Evolutionary conservation across 1,139 yeast genomes (phyloP).

Genomic region (Candida albicans): DNA sequence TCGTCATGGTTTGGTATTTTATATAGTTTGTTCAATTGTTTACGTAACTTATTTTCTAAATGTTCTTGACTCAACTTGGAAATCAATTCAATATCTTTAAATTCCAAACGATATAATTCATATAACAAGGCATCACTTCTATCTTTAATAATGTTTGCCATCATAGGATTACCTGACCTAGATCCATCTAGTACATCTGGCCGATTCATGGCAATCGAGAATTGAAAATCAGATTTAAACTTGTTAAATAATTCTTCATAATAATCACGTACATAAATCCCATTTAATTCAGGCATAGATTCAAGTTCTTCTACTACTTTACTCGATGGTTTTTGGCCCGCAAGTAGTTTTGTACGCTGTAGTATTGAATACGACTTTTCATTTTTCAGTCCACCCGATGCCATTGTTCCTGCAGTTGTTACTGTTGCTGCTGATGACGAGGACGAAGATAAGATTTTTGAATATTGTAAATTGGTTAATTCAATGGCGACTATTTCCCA

Average conservation of each 20-base stretch:
- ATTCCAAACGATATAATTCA: conserved; percentile 25
- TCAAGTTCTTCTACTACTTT: conserved; percentile 15
- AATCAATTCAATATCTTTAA: conserved; percentile 26
- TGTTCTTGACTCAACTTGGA: conserved; percentile 27
- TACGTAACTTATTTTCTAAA: conserved; percentile 19
- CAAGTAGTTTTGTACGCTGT: no score
- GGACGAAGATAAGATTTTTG: conserved; percentile 2
- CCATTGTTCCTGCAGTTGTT: neutral
- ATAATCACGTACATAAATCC: conserved; percentile 27
- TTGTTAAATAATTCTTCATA: conserved; percentile 20
- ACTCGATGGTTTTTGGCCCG: conserved; percentile 8
- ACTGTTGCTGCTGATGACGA: neutral
- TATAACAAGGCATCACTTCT: conserved; percentile 23
- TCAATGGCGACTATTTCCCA: conserved; percentile 42
- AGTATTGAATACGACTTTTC: no score
- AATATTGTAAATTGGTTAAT: conserved; percentile 14
- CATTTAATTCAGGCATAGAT: conserved; percentile 34
- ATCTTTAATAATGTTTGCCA: conserved; percentile 1
- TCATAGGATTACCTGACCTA: no score
- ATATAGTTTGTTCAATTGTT: conserved; percentile 1
- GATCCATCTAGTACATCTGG: no score
- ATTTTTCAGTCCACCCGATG: neutral
- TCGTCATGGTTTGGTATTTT: neutral
- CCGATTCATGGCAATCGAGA: neutral
- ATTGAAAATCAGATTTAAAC: neutral